phyloP scores from a whole-genome alignment of 2,329 filamentous ascomycete genomes.

The Fusarium udum region DNA sequence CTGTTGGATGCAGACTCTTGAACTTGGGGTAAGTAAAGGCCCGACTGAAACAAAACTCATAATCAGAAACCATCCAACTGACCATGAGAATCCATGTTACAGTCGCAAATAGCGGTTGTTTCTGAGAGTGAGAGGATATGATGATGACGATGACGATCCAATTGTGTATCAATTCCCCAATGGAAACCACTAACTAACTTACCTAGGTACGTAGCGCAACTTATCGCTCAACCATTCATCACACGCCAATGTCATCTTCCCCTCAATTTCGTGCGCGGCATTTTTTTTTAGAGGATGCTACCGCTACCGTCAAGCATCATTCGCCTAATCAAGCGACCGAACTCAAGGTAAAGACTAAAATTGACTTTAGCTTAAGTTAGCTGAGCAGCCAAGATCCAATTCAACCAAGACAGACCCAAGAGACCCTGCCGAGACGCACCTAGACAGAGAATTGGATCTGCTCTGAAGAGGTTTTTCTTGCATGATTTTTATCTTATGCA shows the following conservation, averaged over 20 bases:
- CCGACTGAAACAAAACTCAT: constrained; percentile 14
- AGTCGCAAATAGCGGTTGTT: background rate
- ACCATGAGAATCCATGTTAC: background rate
- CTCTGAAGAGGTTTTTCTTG: constrained; percentile 17
- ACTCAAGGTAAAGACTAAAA: background rate
- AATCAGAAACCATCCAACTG: background rate
- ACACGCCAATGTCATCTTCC: constrained; percentile 23
- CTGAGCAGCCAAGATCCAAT: background rate
- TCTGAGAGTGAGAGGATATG: background rate
- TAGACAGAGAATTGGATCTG: background rate
- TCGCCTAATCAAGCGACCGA: constrained; percentile 22
- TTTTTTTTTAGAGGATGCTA: constrained; percentile 6
- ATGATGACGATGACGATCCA: constrained; percentile 3
- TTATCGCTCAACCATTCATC: constrained; percentile 17
- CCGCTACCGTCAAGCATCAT: background rate
- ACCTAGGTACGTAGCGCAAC: background rate
- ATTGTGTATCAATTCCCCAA: background rate
- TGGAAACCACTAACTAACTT: background rate
- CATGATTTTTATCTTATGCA: background rate
- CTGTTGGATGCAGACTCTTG: background rate
- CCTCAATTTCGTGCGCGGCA: constrained; percentile 23
- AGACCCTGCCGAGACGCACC: background rate
- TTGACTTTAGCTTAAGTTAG: background rate
- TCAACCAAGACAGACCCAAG: background rate
- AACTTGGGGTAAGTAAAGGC: constrained; percentile 10